Evolutionary conservation across 225 moss, liverwort and hornwort genomes (phyloP).

Genomic region (Ulota crispa): DNA sequence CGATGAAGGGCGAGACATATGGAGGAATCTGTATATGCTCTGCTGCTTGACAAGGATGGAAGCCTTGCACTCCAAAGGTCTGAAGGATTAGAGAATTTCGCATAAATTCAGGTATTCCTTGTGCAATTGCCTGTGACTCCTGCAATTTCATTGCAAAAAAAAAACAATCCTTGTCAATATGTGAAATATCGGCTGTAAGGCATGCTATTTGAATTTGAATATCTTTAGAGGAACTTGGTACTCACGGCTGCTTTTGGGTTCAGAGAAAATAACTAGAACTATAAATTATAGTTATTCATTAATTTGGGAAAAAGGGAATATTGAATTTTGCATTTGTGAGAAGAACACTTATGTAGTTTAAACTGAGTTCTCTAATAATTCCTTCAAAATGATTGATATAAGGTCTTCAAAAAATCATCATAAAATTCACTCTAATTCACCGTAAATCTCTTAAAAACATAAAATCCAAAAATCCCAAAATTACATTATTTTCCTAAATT

Average conservation of each 20-base stretch:
- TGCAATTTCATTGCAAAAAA: slow-evolving; percentile 22
- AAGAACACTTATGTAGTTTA: too few species aligned
- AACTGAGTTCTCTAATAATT: too few species aligned
- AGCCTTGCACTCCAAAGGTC: slow-evolving; percentile 70
- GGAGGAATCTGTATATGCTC: slow-evolving; percentile 89
- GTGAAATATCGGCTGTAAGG: not conserved
- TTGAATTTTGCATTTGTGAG: too few species aligned
- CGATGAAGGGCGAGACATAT: slow-evolving; percentile 56
- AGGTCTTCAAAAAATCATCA: too few species aligned
- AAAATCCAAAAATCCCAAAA: too few species aligned
- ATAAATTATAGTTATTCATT: too few species aligned
- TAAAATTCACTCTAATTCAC: too few species aligned
- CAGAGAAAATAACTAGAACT: not conserved
- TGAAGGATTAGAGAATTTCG: slow-evolving; percentile 78
- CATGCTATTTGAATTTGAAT: not conserved
- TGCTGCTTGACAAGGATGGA: slow-evolving; percentile 76
- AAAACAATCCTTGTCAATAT: not conserved
- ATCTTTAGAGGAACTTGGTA: not conserved
- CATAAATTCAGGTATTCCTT: slow-evolving; percentile 75
- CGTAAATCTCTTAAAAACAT: too few species aligned
- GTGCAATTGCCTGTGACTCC: slow-evolving; percentile 58
- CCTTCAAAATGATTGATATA: too few species aligned
- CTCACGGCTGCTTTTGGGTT: not conserved
- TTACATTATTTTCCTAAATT: too few species aligned
- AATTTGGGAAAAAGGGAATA: too few species aligned